Evolutionary conservation across 1,284 basidiomycete genomes (phyloP), one percentile per base, ranked within the genome.

Genomic region (Mycena citricolor): DNA sequence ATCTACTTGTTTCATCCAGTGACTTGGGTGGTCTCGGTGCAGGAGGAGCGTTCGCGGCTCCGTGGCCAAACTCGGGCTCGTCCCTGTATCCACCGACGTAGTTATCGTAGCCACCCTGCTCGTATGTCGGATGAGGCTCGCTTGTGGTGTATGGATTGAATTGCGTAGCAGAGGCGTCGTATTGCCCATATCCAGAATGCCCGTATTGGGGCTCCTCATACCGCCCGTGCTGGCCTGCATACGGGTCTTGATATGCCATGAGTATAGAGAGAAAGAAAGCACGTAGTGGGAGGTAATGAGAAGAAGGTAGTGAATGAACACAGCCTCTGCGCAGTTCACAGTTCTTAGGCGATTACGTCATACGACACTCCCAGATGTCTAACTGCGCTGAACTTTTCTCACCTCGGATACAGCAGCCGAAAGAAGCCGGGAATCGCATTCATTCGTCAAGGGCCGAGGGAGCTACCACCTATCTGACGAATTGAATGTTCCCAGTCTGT

Each of bases 231-330:
- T 69, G 69, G 45, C 66, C 63, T 42, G 66, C 52, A 56, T 81
- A 78, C 16, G 77, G 78, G 56, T 83, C 79, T 47, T 62, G 67
- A 61, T 76, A 72, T 28, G 71, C 62, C 68, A 73, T 67, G 42
- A 44, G 64, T 39, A 41, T 32, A 37, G 49, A 49, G 23, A 17
- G 24, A 41, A 44, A 37, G 30, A 34, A 17, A 36, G 37, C 19
- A 28, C 20, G 31, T n/a, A n/a, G n/a, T n/a, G n/a, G n/a, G n/a
- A n/a, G n/a, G n/a, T n/a, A n/a, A n/a, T n/a, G n/a, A n/a, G n/a
- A n/a, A n/a, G n/a, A n/a, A n/a, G n/a, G n/a, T n/a, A n/a, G n/a
- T n/a, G n/a, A n/a, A n/a, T n/a, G n/a, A n/a, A n/a, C n/a, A n/a
- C n/a, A n/a, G n/a, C n/a, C n/a, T n/a, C n/a, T n/a, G n/a, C n/a